A percentile compares a stretch with the other conserved stretches of the same genome.
phyloP scores from a whole-genome alignment of 2,329 filamentous ascomycete genomes.

The Cordyceps cicadae region DNA sequence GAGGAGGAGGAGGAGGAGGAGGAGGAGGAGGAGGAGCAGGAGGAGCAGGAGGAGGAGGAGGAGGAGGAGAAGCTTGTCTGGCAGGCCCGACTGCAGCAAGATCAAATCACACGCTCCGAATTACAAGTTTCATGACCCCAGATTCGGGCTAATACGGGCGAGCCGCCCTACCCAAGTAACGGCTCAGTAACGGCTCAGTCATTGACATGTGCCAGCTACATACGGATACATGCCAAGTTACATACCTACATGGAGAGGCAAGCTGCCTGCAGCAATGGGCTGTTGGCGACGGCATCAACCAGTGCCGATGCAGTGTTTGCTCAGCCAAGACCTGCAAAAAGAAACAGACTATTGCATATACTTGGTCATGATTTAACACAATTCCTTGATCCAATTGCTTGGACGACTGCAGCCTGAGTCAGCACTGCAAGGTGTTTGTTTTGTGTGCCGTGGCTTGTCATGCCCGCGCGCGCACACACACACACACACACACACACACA shows the following conservation, averaged over 20 bases:
- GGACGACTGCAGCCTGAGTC: too few species aligned
- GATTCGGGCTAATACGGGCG: neutral
- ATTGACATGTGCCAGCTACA: neutral
- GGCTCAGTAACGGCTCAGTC: neutral
- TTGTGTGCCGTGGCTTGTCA: too few species aligned
- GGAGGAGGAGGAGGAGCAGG: too few species aligned
- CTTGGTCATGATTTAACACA: neutral
- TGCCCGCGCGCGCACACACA: too few species aligned
- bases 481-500: too few species aligned
- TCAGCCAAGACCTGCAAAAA: neutral
- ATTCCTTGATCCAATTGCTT: too few species aligned
- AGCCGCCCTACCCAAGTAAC: neutral
- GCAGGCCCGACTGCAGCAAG: neutral
- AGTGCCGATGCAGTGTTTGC: neutral
- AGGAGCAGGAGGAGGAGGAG: too few species aligned
- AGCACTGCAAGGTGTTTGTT: too few species aligned
- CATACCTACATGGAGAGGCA: neutral
- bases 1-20: too few species aligned
- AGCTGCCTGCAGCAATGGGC: neutral
- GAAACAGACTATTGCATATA: neutral
- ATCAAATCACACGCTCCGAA: neutral
- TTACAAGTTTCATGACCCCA: neutral
- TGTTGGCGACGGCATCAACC: neutral
- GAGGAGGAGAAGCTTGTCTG: too few species aligned
- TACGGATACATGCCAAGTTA: too few species aligned